Evolutionary conservation across 2,329 filamentous ascomycete species (phyloP), one percentile per base, ranked within the genome.

Genomic region (Calonectria hongkongensis): DNA sequence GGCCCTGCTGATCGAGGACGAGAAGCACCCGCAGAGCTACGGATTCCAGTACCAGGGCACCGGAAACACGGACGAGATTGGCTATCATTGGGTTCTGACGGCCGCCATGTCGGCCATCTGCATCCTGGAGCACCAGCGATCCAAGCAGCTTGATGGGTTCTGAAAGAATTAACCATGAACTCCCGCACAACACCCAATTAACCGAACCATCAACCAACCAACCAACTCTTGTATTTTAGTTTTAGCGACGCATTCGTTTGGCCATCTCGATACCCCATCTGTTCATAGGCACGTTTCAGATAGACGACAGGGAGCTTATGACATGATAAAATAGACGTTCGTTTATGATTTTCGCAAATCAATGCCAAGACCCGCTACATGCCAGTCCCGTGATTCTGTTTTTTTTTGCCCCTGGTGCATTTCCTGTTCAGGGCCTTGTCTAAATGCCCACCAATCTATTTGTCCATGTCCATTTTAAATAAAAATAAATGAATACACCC

Each of bases 241-340:
- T 60, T 58, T 56, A 60, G 54, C 54, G 54, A 60, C 54, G 33
- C 54, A 60, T 60, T 60, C 54, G 54, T 60, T 60, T 60, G 54
- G 54, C 54, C 21, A 60, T 41, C 54, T 60, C 36, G 54, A 60
- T 60, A 60, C 54, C 54, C 45, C 54, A 60, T 39, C 36, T 60
- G 33, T 60, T 60, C 54, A 60, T 60, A 60, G 33, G 54, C 54
- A 21, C 36, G 54, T 60, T 60, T 60, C 54, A 60, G 54, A 60
- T 60, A 60, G 54, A 60, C 54, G 27, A 33, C 18, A 45, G 21
- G 33, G 30, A 60, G 54, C 54, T 60, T 39, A 60, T 60, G 54
- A 60, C 30, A 58, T 18, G 54, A 60, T 39, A 60, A 36, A 60
- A 60, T 60, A 60, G 54, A 60, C 54, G 39, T 60, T 60, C 54